Evolutionary conservation across 2,329 filamentous ascomycete species (phyloP), one percentile per base, ranked within the genome.

Genomic region (Hypoxylon sp.): DNA sequence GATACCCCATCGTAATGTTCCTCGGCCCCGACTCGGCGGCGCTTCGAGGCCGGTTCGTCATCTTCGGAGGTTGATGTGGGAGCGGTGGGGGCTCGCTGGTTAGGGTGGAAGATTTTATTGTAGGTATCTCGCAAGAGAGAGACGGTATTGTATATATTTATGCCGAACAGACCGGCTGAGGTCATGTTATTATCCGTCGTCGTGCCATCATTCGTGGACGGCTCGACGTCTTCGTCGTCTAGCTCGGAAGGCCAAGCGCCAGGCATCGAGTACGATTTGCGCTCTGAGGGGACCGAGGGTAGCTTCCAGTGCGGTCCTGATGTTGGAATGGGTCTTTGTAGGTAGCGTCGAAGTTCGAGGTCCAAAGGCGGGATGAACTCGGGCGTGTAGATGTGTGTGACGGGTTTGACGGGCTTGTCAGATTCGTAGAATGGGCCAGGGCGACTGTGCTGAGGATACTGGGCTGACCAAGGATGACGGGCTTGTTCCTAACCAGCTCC

Each of bases 181-280:
- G 43, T 17, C 54, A 60, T 60, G 24, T 21, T 43, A 20, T 18
- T 15, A 33, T 41, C 26, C 24, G 26, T 24, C n/a, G 43, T 17
- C 54, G 58, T 60, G 24, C 18, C 40, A 20, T 18, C 13, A 33
- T 41, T 24, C 24, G 26, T 24, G 26, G 48, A 33, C n/a, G 42
- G 13, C 33, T 41, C 53, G 17, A 33, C 38, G 3, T 47, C 51
- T 48, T 58, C 27, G 18, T 55, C 48, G 27, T 60, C 48, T 41
- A 51, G n/a, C 15, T 48, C 50, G 11, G 46, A 52, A 7, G 63
- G 61, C 63, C 63, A 66, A 26, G 58, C 29, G 43, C 63, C 63
- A 46, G 63, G 63, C 54, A 66, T 60, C 33, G 42, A 15, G 20
- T 15, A 9, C n/a, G 23, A 11, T 26, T 13, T 8, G 18, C 33